Percentiles rank a stretch among this genome's conserved stretches.
Conservation (phyloP, 2,329 filamentous ascomycete genomes). For the Nemania diffusa region DNA sequence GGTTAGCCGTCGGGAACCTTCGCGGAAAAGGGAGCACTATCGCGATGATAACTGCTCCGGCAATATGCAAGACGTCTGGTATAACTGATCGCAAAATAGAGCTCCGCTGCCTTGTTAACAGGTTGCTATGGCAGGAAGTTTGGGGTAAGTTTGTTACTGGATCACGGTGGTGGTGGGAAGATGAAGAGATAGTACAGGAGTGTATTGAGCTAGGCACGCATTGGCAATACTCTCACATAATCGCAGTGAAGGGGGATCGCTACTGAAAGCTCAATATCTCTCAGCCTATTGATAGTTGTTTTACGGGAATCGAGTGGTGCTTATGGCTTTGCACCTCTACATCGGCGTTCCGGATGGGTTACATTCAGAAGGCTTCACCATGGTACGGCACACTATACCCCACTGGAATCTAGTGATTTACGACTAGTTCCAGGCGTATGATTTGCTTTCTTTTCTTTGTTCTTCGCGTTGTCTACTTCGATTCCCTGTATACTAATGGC, state of each 20-base stretch:
- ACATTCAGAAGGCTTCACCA: slow-evolving; percentile 13
- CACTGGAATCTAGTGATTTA: slow-evolving; percentile 26
- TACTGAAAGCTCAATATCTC: slow-evolving; percentile 6
- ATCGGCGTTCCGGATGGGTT: slow-evolving; percentile 32
- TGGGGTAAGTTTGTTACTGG: slow-evolving; percentile 66
- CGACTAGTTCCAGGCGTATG: slow-evolving; percentile 32
- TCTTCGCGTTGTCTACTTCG: slow-evolving; percentile 5
- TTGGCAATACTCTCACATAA: slow-evolving; percentile 69
- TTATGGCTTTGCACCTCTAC: slow-evolving; percentile 8
- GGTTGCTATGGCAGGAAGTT: slow-evolving; percentile 69
- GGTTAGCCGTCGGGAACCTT: slow-evolving; percentile 67
- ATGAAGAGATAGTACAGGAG: slow-evolving; percentile 63
- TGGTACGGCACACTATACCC: slow-evolving; percentile 36
- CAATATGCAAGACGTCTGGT: slow-evolving; percentile 48
- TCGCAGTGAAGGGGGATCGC: slow-evolving; percentile 60
- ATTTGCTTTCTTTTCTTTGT: slow-evolving; percentile 35
- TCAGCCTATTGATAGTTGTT: neutral
- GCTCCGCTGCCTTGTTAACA: slow-evolving; percentile 63
- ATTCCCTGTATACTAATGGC: slow-evolving; percentile 4
- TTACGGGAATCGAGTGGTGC: slow-evolving; percentile 1
- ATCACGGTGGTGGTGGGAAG: slow-evolving; percentile 71
- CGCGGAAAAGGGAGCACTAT: slow-evolving; percentile 59
- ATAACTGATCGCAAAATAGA: slow-evolving; percentile 53
- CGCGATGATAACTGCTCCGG: slow-evolving; percentile 62
- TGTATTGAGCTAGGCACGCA: slow-evolving; percentile 64